Percentiles rank a stretch among this genome's conserved stretches.
These are phyloP conservation scores for Cenchrus purpureus DNA, from an alignment of 176 grass and related monocot species.

Conservation along the genomic window DNA sequence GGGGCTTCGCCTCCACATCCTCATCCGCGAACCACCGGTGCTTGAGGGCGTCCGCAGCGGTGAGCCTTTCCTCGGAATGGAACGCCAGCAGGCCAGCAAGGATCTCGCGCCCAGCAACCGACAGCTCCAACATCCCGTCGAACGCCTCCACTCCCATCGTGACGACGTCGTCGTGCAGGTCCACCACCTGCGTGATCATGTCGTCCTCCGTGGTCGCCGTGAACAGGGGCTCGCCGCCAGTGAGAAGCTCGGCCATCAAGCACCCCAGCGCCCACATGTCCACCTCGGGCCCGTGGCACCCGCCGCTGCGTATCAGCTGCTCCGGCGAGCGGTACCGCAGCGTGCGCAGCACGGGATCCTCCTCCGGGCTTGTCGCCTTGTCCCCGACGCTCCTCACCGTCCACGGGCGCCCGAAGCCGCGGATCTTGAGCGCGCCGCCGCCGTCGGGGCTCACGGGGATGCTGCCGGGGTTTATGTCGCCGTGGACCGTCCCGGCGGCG, in stretches of 20 bases:
- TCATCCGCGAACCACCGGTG: no score
- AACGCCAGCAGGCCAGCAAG: no score
- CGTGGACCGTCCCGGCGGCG: conserved; percentile 18
- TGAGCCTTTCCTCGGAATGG: no score
- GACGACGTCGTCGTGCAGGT: no score
- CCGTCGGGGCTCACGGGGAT: conserved; percentile 2
- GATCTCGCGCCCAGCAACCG: no score
- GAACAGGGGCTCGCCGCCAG: conserved; percentile 19
- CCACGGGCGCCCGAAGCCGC: conserved; percentile 21
- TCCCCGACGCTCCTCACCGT: no score
- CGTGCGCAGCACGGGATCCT: not conserved
- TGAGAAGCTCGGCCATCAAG: conserved; percentile 1
- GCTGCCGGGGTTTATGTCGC: conserved; percentile 43
- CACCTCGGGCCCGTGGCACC: not conserved
- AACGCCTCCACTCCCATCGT: no score
- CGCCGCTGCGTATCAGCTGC: not conserved
- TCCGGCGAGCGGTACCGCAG: not conserved
- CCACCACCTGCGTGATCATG: not conserved
- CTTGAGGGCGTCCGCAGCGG: no score
- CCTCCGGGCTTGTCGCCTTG: no score
- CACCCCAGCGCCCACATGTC: conserved; percentile 26
- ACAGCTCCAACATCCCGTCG: no score
- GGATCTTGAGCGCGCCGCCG: conserved; percentile 33
- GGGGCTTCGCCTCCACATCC: no score
- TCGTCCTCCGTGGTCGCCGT: not conserved